phyloP scores from a whole-genome alignment of 257 asterid genomes.

The Hygrophila difformis region DNA sequence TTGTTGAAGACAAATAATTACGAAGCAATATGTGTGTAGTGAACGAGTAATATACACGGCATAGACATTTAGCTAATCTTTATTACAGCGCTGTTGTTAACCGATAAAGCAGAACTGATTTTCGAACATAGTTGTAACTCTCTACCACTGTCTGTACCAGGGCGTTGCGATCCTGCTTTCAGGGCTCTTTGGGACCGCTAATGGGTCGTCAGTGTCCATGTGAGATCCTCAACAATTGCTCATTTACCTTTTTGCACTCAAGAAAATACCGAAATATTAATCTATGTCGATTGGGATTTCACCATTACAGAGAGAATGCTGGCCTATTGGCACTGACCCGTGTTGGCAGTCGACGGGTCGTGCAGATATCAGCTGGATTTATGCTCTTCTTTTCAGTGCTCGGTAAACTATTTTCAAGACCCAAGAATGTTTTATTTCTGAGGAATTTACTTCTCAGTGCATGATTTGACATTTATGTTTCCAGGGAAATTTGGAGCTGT shows the following conservation, averaged over 20 bases:
- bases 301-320: slow-evolving; percentile 41
- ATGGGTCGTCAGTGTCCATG: slow-evolving; percentile 57
- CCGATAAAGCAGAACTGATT: too few species aligned
- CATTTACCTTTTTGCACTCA: too few species aligned
- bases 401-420: slow-evolving; percentile 19
- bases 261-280: too few species aligned
- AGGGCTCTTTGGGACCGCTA: slow-evolving; percentile 48
- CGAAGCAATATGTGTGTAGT: too few species aligned
- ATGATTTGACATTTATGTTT: too few species aligned
- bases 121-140: too few species aligned
- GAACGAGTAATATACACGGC: too few species aligned
- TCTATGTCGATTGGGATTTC: background rate
- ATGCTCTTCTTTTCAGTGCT: slow-evolving; percentile 60
- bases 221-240: slow-evolving; percentile 18
- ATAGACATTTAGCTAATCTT: too few species aligned
- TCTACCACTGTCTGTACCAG: slow-evolving; percentile 18
- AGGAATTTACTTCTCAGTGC: background rate
- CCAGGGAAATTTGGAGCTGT: background rate
- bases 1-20: too few species aligned
- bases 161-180: slow-evolving; percentile 47
- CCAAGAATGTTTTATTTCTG: background rate
- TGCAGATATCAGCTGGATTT: slow-evolving; percentile 59
- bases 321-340: slow-evolving; percentile 59
- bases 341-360: slow-evolving; percentile 62
- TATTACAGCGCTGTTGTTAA: too few species aligned